Percentiles rank a stretch among this genome's conserved stretches.
Evolutionary conservation across 1,284 basidiomycete genomes (phyloP).

Genomic region (Bjerkandera adusta): DNA sequence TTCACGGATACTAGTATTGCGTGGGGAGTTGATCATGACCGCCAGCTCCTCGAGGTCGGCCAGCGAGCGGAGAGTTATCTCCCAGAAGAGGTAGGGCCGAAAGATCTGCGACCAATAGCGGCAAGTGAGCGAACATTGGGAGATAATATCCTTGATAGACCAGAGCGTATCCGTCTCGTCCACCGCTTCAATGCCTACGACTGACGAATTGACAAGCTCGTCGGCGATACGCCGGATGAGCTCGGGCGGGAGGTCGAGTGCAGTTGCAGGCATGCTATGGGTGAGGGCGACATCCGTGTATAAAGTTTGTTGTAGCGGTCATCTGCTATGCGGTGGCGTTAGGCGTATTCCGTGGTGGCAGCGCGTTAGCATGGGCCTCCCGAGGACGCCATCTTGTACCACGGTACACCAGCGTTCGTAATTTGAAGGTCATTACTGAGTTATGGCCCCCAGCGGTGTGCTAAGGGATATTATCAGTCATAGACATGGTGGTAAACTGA

Average conservation of each 20-base stretch:
- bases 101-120: conserved; percentile 1
- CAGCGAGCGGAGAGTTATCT: not conserved
- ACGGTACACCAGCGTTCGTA: too few species aligned
- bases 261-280: not conserved
- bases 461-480: too few species aligned
- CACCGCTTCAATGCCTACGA: not conserved
- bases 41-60: not conserved
- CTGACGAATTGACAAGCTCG: not conserved
- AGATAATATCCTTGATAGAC: not conserved
- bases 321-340: too few species aligned
- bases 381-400: too few species aligned
- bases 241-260: not conserved
- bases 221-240: conserved; percentile 1
- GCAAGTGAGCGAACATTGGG: not conserved
- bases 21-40: not conserved
- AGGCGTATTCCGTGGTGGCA: too few species aligned
- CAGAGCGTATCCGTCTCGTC: not conserved
- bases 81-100: not conserved
- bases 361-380: too few species aligned
- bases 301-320: too few species aligned
- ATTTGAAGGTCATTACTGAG: too few species aligned
- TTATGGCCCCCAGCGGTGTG: too few species aligned
- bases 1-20: not conserved
- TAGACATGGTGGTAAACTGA: too few species aligned
- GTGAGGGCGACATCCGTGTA: not conserved